A percentile compares a stretch with the other conserved stretches of the same genome.
Conservation (phyloP, 495 filamentous ascomycete species). For the Usnea hakonensis region DNA sequence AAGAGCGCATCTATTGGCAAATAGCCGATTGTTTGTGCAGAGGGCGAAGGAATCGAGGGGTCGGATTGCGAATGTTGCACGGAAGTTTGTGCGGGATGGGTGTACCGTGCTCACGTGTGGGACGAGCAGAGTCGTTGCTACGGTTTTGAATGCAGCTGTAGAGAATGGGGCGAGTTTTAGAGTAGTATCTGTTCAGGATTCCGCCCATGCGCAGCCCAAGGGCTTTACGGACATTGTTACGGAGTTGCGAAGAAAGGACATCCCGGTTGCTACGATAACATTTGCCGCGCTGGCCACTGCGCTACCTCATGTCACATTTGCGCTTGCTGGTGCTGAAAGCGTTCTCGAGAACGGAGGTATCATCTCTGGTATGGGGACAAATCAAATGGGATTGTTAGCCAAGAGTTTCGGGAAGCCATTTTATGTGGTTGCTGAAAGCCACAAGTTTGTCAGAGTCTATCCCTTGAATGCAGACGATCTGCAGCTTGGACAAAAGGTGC, state of each 20-base stretch:
- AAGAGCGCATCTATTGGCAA: constrained; percentile 70
- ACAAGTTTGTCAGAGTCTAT: constrained; percentile 84
- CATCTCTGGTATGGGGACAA: constrained; percentile 83
- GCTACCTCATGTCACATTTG: constrained; percentile 71
- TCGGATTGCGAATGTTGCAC: constrained; percentile 72
- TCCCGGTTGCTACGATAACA: constrained; percentile 78
- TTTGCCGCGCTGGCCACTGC: constrained; percentile 76
- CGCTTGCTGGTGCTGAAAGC: constrained; percentile 88
- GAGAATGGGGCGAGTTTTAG: constrained; percentile 65
- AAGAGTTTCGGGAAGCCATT: constrained; percentile 72
- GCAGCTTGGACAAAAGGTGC: constrained; percentile 64
- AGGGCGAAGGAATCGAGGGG: constrained; percentile 79
- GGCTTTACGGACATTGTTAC: constrained; percentile 51
- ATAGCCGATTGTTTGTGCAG: constrained; percentile 74
- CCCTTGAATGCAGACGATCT: constrained; percentile 73
- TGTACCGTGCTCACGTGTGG: constrained; percentile 79
- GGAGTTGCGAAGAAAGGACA: constrained; percentile 60
- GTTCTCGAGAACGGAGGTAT: constrained; percentile 92
- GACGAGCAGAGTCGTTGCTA: constrained; percentile 73
- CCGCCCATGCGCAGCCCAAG: constrained; percentile 24
- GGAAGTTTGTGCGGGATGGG: constrained; percentile 67
- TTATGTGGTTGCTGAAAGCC: constrained; percentile 88
- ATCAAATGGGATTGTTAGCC: constrained; percentile 77
- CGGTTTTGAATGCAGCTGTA: constrained; percentile 64
- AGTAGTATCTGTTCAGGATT: constrained; percentile 67